phyloP scores from a whole-genome alignment of 768 basidiomycete species.

The Mycena crocata region DNA sequence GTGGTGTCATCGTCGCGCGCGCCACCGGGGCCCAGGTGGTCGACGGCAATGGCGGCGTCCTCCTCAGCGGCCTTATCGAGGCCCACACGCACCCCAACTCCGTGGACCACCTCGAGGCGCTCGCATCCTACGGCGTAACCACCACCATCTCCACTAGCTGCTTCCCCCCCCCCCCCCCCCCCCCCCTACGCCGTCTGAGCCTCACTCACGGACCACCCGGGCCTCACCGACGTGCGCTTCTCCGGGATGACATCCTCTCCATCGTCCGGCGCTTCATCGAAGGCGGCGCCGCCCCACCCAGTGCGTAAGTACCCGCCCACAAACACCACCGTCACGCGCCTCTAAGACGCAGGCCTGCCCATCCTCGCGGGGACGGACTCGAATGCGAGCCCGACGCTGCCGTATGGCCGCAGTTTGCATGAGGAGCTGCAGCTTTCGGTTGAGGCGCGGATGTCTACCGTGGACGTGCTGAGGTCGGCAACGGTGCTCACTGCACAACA shows the following conservation, averaged over 20 bases:
- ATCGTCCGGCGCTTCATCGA: constrained; percentile 9
- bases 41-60: constrained; percentile 21
- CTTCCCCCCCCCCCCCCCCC: too few species aligned
- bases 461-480: constrained; percentile 22
- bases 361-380: constrained; percentile 20
- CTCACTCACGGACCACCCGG: constrained; percentile 12
- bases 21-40: constrained; percentile 1
- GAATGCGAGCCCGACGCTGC: not conserved
- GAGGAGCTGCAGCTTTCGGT: constrained; percentile 22
- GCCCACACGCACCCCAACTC: constrained; percentile 16
- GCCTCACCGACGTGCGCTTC: constrained; percentile 15
- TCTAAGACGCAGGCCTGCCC: not conserved
- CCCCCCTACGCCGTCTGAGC: constrained; percentile 5
- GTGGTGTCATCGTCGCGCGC: not conserved
- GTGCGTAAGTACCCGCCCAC: too few species aligned
- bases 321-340: too few species aligned
- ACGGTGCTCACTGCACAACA: constrained; percentile 10
- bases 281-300: too few species aligned
- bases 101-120: constrained; percentile 6
- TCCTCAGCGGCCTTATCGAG: constrained; percentile 29
- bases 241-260: not conserved
- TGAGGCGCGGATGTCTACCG: constrained; percentile 14
- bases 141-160: constrained; percentile 15
- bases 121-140: constrained; percentile 26
- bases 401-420: constrained; percentile 17